Percentiles rank a stretch among this genome's conserved stretches.
These are phyloP conservation scores for Oryza longistaminata DNA, from an alignment of 176 grass and related monocot species.

Conservation along the genomic window DNA sequence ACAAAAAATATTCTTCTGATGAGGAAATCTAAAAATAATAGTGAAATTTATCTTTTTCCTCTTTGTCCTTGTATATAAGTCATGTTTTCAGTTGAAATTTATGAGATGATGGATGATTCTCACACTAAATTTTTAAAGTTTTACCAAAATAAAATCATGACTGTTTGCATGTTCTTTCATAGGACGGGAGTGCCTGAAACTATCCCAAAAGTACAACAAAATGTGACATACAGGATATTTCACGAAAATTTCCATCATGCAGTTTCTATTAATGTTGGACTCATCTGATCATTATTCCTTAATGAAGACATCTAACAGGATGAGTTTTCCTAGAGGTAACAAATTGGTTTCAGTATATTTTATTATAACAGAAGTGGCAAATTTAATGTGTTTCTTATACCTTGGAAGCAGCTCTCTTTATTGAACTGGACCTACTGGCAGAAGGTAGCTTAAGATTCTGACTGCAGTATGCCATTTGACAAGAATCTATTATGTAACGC, in stretches of 20 bases:
- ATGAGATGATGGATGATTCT: neutral
- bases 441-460: neutral
- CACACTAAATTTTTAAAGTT: neutral
- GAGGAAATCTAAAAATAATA: neutral
- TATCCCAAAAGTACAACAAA: neutral
- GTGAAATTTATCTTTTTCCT: neutral
- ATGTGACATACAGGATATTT: neutral
- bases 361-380: slow-evolving; percentile 3
- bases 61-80: neutral
- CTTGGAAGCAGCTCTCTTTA: neutral
- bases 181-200: neutral
- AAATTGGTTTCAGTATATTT: slow-evolving; percentile 24
- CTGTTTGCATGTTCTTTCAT: neutral
- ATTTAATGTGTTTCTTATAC: slow-evolving; percentile 16
- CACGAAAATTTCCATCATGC: neutral
- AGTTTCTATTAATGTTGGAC: neutral
- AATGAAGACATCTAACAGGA: neutral
- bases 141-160: neutral
- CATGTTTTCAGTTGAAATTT: neutral
- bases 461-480: slow-evolving; percentile 38
- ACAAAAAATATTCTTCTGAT: neutral
- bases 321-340: neutral
- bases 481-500: slow-evolving; percentile 46
- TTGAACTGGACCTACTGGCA: neutral
- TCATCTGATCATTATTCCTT: neutral